Evolutionary conservation across 1,284 basidiomycete genomes (phyloP).

Genomic region (Cutaneotrichosporon cavernicola): DNA sequence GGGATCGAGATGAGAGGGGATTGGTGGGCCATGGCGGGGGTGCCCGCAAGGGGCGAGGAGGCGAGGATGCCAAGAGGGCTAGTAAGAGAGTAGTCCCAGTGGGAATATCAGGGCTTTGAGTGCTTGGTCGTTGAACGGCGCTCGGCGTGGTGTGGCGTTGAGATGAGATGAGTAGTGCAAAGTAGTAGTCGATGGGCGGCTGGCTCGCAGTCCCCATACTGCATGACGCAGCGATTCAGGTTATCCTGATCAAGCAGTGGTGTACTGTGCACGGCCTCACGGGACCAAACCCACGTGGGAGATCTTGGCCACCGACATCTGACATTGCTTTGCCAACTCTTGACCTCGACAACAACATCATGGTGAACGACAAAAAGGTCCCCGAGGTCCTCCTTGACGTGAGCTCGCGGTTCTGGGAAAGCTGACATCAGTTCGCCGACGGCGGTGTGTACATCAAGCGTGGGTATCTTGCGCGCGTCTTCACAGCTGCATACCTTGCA

Average conservation of each 20-base stretch:
- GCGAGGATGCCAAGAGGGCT: no score
- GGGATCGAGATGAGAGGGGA: constrained; percentile 57
- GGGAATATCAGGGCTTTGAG: neutral
- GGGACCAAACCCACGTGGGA: neutral
- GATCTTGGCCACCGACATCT: neutral
- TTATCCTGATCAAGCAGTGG: no score
- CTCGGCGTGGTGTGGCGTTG: neutral
- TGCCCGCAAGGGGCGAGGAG: neutral
- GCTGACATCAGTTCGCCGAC: constrained; percentile 44
- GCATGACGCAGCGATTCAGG: constrained; percentile 1
- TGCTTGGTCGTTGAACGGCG: neutral
- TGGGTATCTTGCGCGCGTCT: constrained; percentile 19
- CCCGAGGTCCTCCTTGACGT: constrained; percentile 48
- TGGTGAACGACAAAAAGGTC: constrained; percentile 24
- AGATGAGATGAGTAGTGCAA: no score
- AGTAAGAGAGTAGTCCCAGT: no score
- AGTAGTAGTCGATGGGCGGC: neutral
- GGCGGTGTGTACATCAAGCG: constrained; percentile 48
- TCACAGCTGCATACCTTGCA: neutral
- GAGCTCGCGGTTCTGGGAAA: neutral
- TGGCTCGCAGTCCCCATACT: neutral
- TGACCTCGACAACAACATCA: constrained; percentile 17
- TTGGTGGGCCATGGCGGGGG: constrained; percentile 46
- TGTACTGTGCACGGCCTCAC: neutral
- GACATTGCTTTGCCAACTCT: neutral